Conservation (phyloP, 2,329 filamentous ascomycete genomes). For the Phaeosphaeriaceae sp. region DNA sequence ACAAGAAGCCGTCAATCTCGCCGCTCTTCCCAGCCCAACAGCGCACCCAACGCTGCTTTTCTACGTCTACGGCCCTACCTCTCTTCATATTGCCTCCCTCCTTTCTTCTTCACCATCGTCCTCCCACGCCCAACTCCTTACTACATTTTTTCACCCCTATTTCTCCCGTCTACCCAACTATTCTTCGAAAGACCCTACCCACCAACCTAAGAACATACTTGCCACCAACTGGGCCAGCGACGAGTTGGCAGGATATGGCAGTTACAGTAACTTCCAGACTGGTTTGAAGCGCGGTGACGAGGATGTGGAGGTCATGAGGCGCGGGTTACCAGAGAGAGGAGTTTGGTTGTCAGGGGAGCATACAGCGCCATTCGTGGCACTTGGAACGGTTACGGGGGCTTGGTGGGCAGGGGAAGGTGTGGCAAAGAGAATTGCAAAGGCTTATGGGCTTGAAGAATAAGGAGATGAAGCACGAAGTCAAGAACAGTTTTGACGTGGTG, state of each 20-base stretch:
- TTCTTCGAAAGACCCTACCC: constrained; percentile 58
- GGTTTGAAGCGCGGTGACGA: constrained; percentile 72
- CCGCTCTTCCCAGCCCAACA: constrained; percentile 62
- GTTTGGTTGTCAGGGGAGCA: constrained; percentile 92
- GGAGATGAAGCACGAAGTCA: neutral
- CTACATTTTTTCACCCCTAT: constrained; percentile 77
- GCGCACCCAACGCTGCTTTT: constrained; percentile 85
- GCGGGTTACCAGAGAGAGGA: constrained; percentile 65
- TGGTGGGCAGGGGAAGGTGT: constrained; percentile 90
- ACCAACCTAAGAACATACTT: constrained; percentile 67
- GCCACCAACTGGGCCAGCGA: constrained; percentile 82
- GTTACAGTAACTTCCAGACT: constrained; percentile 84
- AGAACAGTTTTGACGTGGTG: no score
- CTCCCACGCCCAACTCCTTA: constrained; percentile 59
- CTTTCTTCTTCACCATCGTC: constrained; percentile 46
- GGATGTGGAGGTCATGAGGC: constrained; percentile 69
- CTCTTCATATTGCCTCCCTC: constrained; percentile 36
- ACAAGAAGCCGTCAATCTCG: constrained; percentile 79
- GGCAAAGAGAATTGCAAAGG: constrained; percentile 66
- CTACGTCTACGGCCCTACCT: constrained; percentile 70
- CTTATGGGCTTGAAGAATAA: constrained; percentile 49
- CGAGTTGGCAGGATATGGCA: constrained; percentile 79
- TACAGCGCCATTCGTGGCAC: constrained; percentile 84
- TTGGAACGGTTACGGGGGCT: constrained; percentile 74
- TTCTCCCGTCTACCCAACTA: constrained; percentile 77